A percentile compares a stretch with the other conserved stretches of the same genome.
These are phyloP conservation scores for Suillus discolor DNA, from an alignment of 768 basidiomycete genomes.

Conservation along the genomic window DNA sequence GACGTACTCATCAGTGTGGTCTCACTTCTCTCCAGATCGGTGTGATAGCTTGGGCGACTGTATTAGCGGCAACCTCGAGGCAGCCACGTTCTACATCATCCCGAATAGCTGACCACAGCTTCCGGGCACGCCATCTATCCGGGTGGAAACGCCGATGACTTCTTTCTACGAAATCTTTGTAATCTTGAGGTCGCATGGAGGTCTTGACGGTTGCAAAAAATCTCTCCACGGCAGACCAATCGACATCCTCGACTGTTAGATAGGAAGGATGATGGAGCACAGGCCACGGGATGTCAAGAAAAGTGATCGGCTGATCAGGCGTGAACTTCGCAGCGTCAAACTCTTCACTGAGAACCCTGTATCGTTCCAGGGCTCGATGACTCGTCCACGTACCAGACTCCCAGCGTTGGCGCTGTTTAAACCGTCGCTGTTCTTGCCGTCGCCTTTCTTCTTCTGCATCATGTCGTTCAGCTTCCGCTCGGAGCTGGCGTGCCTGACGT, in stretches of 20 bases:
- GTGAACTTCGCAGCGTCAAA: constrained; percentile 68
- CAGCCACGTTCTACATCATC: constrained; percentile 61
- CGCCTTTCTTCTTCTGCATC: constrained; percentile 38
- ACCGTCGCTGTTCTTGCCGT: constrained; percentile 43
- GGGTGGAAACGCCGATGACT: constrained; percentile 79
- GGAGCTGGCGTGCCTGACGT: constrained; percentile 23
- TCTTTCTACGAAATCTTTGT: constrained; percentile 64
- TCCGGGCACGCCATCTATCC: constrained; percentile 75
- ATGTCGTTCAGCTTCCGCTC: constrained; percentile 32
- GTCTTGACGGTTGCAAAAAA: constrained; percentile 62
- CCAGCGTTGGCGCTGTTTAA: constrained; percentile 57
- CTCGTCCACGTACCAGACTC: constrained; percentile 62
- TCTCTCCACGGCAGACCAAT: constrained; percentile 68
- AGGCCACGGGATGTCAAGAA: constrained; percentile 77
- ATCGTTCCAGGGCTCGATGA: constrained; percentile 71
- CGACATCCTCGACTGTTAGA: constrained; percentile 65
- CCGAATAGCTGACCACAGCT: constrained; percentile 56
- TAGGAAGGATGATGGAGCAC: constrained; percentile 54
- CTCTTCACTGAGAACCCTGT: constrained; percentile 55
- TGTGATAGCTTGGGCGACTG: constrained; percentile 73
- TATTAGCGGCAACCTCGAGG: constrained; percentile 72
- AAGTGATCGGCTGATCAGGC: constrained; percentile 51
- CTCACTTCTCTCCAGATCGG: constrained; percentile 60
- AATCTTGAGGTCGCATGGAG: constrained; percentile 62
- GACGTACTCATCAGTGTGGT: constrained; percentile 21